Percentiles rank a stretch among this genome's conserved stretches.
These are phyloP conservation scores for Podila verticillata DNA, from an alignment of 192 early-diverging fungal species.

Conservation along the genomic window DNA sequence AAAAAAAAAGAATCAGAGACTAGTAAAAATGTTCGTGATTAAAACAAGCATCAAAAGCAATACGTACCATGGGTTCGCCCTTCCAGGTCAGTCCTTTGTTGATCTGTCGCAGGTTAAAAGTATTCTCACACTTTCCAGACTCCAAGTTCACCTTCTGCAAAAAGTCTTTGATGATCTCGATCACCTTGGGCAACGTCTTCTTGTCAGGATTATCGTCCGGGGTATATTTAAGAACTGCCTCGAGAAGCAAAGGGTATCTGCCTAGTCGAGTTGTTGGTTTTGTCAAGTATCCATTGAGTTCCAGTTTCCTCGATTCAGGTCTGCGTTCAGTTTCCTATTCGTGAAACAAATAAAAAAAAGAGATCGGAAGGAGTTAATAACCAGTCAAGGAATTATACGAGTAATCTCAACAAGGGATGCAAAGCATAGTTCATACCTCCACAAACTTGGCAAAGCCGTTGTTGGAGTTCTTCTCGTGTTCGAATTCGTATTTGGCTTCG, in stretches of 20 bases:
- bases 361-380: no score
- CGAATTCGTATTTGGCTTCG: constrained; percentile 83
- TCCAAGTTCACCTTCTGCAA: constrained; percentile 85
- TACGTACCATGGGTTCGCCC: constrained; percentile 46
- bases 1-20: neutral
- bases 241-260: constrained; percentile 85
- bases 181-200: constrained; percentile 74
- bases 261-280: constrained; percentile 90
- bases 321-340: constrained; percentile 72
- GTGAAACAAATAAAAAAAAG: constrained; percentile 5
- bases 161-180: constrained; percentile 77
- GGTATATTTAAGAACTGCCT: constrained; percentile 85
- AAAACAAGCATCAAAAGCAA: neutral
- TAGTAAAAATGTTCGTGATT: neutral
- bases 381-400: neutral
- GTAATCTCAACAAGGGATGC: neutral
- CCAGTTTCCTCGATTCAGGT: constrained; percentile 84
- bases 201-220: constrained; percentile 83
- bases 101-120: constrained; percentile 80
- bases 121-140: constrained; percentile 90
- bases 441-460: constrained; percentile 78
- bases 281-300: constrained; percentile 87
- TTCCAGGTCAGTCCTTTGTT: constrained; percentile 74
- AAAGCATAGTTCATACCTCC: constrained; percentile 55
- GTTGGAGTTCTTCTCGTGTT: constrained; percentile 79